Evolutionary conservation across 169 alveolate species (phyloP), one percentile per base, ranked within the genome.

Genomic region (Cryptosporidium ubiquitum): DNA sequence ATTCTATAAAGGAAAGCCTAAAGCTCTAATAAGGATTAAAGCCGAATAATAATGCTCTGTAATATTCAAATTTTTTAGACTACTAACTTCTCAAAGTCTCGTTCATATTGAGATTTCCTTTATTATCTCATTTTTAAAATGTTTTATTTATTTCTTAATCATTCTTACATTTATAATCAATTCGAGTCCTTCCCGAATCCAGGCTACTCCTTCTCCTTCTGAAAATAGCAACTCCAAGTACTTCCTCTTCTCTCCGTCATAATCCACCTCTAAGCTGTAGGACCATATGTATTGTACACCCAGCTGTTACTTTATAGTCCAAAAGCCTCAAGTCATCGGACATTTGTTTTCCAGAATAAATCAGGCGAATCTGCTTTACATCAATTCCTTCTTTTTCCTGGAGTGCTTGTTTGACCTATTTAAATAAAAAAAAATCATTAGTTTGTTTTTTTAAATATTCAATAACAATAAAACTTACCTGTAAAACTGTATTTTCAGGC

Each of bases 271-370:
- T 93, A 60, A 97, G 96, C 85, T 96, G 98, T 51, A 97, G 96
- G 14, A 97, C 99, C 99, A 97, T 97, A 93, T 96, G 98, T 85
- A 97, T 96, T 39, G 98, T 97, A 86, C 96, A 92, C 33, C 99
- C 99, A 3, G 99, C 98, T 37, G 93, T 93, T 18, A 97, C 96
- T 68, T 96, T 95, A 95, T 97, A 97, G 86, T 97, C 98, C 68
- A 91, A 57, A 29, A 97, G 93, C 68, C 94, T 95, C 85, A 94
- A 92, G 44, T 97, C 98, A 57, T 97, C 98, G 26, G 93, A 93
- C 96, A 96, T 91, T 69, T 96, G 97, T 84, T 96, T 96, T 26
- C 99, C 98, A 47, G 97, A 92, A 85, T 92, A 96, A 33, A 96
- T 96, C 37, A 96, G 94, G 29, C 98, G 92, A 44, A 95, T 96